A percentile compares a stretch with the other conserved stretches of the same genome.
phyloP scores from a whole-genome alignment of 306 rosid species.

The Begonia fuchsioides region DNA sequence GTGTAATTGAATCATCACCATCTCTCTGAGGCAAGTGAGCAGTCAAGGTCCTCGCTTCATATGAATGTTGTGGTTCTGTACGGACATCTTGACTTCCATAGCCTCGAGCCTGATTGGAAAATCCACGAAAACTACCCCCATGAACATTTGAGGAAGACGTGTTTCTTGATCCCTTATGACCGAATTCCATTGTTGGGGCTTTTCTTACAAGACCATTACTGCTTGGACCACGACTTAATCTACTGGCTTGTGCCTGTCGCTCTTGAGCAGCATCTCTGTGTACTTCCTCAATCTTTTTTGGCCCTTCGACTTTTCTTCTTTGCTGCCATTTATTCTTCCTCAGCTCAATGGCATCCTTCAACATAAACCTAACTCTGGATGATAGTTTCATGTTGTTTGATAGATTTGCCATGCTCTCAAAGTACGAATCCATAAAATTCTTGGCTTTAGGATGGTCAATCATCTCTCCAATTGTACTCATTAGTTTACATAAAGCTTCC shows the following conservation, averaged over 20 bases:
- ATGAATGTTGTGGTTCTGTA: slow-evolving; percentile 45
- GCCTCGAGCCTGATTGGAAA: slow-evolving; percentile 50
- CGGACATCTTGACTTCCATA: slow-evolving; percentile 63
- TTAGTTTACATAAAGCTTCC: slow-evolving; percentile 88
- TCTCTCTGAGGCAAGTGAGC: slow-evolving; percentile 46
- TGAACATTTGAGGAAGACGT: slow-evolving; percentile 47
- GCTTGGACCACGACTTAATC: slow-evolving; percentile 63
- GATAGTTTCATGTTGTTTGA: slow-evolving; percentile 76
- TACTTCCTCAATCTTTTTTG: slow-evolving; percentile 91
- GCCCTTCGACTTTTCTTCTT: slow-evolving; percentile 93
- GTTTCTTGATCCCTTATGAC: slow-evolving; percentile 49
- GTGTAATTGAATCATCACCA: slow-evolving; percentile 54
- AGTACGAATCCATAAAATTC: slow-evolving; percentile 73
- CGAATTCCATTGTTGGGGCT: slow-evolving; percentile 45
- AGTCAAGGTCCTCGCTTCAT: slow-evolving; percentile 53
- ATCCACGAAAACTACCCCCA: slow-evolving; percentile 50
- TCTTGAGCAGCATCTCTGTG: slow-evolving; percentile 98
- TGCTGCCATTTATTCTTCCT: slow-evolving; percentile 91
- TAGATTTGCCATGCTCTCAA: slow-evolving; percentile 46
- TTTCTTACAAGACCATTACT: slow-evolving; percentile 51
- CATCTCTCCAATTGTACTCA: slow-evolving; percentile 97
- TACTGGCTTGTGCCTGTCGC: slow-evolving; percentile 68
- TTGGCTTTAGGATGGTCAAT: slow-evolving; percentile 89
- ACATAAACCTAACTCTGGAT: slow-evolving; percentile 91
- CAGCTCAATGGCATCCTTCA: slow-evolving; percentile 76